These are phyloP conservation scores for Ceratocystis harringtonii DNA, from an alignment of 2,329 filamentous ascomycete species.

Conservation along the genomic window DNA sequence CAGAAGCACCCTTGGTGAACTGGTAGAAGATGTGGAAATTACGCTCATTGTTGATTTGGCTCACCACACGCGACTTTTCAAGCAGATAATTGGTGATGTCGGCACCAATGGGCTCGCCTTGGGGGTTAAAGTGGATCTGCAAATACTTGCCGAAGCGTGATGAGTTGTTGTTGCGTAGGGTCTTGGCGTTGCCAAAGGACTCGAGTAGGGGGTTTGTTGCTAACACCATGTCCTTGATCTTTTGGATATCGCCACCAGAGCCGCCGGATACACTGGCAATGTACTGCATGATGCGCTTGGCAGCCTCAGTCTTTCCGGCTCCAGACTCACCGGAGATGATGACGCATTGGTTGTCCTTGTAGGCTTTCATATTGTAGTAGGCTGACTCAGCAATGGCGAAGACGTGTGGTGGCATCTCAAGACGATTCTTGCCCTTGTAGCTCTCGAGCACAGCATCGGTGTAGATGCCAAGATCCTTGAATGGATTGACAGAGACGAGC, in stretches of 20 bases:
- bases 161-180: constrained; percentile 94
- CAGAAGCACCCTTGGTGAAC: constrained; percentile 87
- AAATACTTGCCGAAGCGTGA: constrained; percentile 97
- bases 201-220: constrained; percentile 94
- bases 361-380: constrained; percentile 99
- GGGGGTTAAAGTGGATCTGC: constrained; percentile 85
- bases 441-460: constrained; percentile 85
- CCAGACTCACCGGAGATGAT: constrained; percentile 98
- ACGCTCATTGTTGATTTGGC: constrained; percentile 86
- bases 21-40: constrained; percentile 99
- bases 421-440: constrained; percentile 91
- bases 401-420: constrained; percentile 90
- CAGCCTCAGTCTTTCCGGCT: constrained; percentile 95
- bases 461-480: constrained; percentile 94
- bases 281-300: constrained; percentile 98
- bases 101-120: constrained; percentile 85
- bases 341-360: constrained; percentile 97
- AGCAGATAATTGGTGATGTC: constrained; percentile 97
- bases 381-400: constrained; percentile 91
- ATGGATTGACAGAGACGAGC: constrained; percentile 95
- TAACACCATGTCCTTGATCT: constrained; percentile 98
- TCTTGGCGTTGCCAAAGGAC: constrained; percentile 97
- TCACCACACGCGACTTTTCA: constrained; percentile 88
- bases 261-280: constrained; percentile 93
- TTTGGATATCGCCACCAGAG: constrained; percentile 69